Evolutionary conservation across 2,329 filamentous ascomycete genomes (phyloP).

Genomic region (Verticillium albo-atrum): DNA sequence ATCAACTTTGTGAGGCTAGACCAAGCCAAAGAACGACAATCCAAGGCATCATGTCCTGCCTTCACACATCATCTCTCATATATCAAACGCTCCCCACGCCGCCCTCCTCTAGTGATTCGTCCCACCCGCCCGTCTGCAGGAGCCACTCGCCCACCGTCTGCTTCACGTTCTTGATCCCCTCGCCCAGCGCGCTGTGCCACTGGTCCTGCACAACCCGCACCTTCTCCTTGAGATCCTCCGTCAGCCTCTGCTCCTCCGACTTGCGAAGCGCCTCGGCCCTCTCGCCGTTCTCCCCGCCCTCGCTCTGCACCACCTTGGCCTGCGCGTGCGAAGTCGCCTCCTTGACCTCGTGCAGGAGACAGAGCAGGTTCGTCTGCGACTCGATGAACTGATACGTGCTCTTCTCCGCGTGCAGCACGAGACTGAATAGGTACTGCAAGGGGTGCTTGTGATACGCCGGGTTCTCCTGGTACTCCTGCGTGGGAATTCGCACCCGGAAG

Average conservation of each 20-base stretch:
- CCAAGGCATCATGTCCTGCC: background rate
- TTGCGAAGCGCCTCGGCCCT: slow-evolving; percentile 51
- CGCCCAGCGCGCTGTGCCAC: slow-evolving; percentile 84
- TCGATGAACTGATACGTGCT: slow-evolving; percentile 97
- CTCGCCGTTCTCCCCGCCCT: slow-evolving; percentile 38
- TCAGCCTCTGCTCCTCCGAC: slow-evolving; percentile 68
- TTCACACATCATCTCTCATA: background rate
- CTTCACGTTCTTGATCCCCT: slow-evolving; percentile 68
- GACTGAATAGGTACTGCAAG: slow-evolving; percentile 82
- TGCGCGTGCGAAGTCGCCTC: slow-evolving; percentile 69
- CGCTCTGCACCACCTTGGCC: slow-evolving; percentile 61
- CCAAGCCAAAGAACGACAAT: background rate
- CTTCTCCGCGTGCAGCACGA: slow-evolving; percentile 84
- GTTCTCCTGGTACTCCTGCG: slow-evolving; percentile 78
- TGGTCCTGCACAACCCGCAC: slow-evolving; percentile 86
- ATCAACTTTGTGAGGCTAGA: background rate
- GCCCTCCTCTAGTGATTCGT: slow-evolving; percentile 64
- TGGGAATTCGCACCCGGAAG: slow-evolving; percentile 74
- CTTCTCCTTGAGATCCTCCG: slow-evolving; percentile 87
- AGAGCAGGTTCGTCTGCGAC: slow-evolving; percentile 85
- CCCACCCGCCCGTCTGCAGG: slow-evolving; percentile 79
- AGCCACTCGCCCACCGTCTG: slow-evolving; percentile 70
- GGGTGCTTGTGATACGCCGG: slow-evolving; percentile 76
- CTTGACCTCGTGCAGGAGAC: slow-evolving; percentile 85
- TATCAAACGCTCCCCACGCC: slow-evolving; percentile 42